These are phyloP conservation scores for Cichorium intybus DNA, from an alignment of 140 eudicot genomes.

Conservation along the genomic window DNA sequence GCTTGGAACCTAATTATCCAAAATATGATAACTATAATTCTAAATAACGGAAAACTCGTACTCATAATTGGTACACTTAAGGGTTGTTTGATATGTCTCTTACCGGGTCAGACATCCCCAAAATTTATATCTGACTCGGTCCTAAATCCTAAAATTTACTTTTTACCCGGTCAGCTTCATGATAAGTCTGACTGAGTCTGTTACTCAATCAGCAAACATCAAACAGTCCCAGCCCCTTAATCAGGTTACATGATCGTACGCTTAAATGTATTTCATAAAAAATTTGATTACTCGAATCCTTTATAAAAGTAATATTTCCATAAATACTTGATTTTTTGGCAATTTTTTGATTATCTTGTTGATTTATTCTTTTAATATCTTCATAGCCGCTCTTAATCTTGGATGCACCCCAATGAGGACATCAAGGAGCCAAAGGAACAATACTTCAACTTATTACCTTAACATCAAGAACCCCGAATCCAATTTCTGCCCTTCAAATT, in stretches of 20 bases:
- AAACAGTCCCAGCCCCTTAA: too few relatives aligned
- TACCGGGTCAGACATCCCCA: too few relatives aligned
- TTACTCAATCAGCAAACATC: too few relatives aligned
- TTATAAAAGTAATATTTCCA: neutral
- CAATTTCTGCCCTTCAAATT: slow-evolving; percentile 31
- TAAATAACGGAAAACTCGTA: neutral
- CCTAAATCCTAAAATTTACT: too few relatives aligned
- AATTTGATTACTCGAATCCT: neutral
- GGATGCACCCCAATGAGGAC: slow-evolving; percentile 83
- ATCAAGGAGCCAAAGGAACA: slow-evolving; percentile 79
- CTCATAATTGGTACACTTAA: neutral
- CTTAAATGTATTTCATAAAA: neutral
- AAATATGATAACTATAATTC: too few relatives aligned
- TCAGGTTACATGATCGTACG: too few relatives aligned
- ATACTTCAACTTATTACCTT: slow-evolving; percentile 57
- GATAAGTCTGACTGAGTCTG: too few relatives aligned
- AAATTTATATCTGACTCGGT: too few relatives aligned
- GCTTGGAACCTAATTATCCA: too few relatives aligned
- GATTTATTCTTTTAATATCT: slow-evolving; percentile 5
- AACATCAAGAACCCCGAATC: slow-evolving; percentile 33
- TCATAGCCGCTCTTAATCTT: slow-evolving; percentile 74
- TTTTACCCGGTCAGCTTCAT: too few relatives aligned
- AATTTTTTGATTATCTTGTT: neutral
- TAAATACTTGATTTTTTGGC: neutral
- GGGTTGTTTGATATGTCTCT: too few relatives aligned